Base-by-base conservation (phyloP, 768 basidiomycete species). In the Lanmaoa pseudosensibilis region DNA sequence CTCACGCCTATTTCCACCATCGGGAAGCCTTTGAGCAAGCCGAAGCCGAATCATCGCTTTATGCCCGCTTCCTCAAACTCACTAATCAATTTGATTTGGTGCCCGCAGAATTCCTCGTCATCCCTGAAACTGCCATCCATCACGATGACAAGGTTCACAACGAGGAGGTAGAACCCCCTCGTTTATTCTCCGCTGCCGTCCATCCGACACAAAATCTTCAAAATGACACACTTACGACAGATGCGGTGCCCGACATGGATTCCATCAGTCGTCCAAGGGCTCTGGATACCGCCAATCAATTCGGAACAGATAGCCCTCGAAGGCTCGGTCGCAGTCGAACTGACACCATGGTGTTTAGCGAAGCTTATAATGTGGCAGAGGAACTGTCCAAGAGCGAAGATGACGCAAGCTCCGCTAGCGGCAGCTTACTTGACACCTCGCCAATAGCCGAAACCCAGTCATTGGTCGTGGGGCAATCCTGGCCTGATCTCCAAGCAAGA, bases 1-100 rank as follows among this genome's bases (percentile, higher is more conserved):
- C 92, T 0, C 96, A 99, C 72, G 94, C 94, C 2, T 98, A 94
- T 77, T 95, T 88, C 75, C 92, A 94, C 69, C 94, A 96, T 72
- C 87, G 92, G 60, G 94, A 94, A 68, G 84, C 85, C 1, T 96
- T 96, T 69, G 88, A 92, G 62, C 89, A 92, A 68, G 88, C 88
- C 32, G 93, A 95, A 74, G 91, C 86, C 7, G 94, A 97, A 73
- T 92, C 89, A 8, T 90, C 90, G 0, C 78, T 97, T 3, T 95
- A 96, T 67, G 87, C 88, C 36, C 88, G 94, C 64, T 96, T 96
- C 77, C 81, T 94, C 54, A 87, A 87, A 12, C 83, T 96, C 55
- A 88, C 89, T 9, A 78, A 81, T 57, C 84, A 84, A 67, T 95
- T 89, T 74, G 85, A 88, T 57, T 78, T 97, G 44, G 92, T 96